Evolutionary conservation across 1,284 basidiomycete genomes (phyloP).

Genomic region (Fomitopsis schrenkii): DNA sequence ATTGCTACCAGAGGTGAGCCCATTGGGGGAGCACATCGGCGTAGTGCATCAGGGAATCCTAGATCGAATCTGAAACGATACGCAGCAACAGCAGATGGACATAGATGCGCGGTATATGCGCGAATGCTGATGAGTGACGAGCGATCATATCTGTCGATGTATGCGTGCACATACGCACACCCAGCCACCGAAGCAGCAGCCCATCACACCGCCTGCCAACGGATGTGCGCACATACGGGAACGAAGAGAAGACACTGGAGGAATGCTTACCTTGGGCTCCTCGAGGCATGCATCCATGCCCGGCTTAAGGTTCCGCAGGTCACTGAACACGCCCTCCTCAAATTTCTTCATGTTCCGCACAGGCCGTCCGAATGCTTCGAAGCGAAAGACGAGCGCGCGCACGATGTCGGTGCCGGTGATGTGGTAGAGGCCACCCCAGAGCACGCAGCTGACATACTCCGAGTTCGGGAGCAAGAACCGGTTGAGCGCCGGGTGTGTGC

Average conservation of each 20-base stretch:
- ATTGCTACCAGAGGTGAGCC: too few relatives aligned
- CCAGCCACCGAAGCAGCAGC: neutral
- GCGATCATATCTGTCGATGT: neutral
- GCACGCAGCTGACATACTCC: conserved; percentile 85
- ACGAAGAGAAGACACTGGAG: neutral
- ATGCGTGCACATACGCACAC: neutral
- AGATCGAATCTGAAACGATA: too few relatives aligned
- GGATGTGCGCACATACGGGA: neutral
- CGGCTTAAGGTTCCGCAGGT: conserved; percentile 87
- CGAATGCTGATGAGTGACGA: neutral
- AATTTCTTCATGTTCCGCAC: conserved; percentile 87
- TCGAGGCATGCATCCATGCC: conserved; percentile 87
- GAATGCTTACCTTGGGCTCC: conserved; percentile 75
- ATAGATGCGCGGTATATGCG: too few relatives aligned
- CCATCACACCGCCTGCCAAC: neutral
- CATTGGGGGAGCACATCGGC: too few relatives aligned
- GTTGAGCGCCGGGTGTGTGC: conserved; percentile 69
- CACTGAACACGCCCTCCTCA: conserved; percentile 90
- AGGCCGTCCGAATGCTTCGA: conserved; percentile 83
- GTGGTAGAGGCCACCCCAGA: conserved; percentile 87
- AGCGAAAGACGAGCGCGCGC: conserved; percentile 83
- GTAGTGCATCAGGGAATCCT: neutral
- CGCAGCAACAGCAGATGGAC: too few relatives aligned
- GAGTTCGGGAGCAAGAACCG: conserved; percentile 81
- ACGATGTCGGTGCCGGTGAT: conserved; percentile 92